phyloP scores from a whole-genome alignment of 805 yeast genomes.

The Sugiyamaella smithiae region DNA sequence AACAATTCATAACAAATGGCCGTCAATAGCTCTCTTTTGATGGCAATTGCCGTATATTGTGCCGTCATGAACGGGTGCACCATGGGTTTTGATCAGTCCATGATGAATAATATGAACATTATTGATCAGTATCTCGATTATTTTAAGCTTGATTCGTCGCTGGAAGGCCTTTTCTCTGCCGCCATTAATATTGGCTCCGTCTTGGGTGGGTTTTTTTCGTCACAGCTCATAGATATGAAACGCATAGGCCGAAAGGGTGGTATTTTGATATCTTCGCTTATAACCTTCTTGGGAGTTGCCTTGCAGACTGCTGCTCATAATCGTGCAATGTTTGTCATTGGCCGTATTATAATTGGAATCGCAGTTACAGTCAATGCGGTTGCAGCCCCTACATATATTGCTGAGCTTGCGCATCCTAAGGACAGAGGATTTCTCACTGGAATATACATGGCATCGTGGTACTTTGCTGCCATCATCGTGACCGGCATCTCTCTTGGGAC shows the following conservation, averaged over 20 bases:
- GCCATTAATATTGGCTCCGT: neutral
- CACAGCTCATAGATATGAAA: neutral
- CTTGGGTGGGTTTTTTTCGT: neutral
- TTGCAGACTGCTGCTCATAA: constrained; percentile 40
- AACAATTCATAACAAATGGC: too few relatives aligned
- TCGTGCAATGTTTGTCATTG: constrained; percentile 66
- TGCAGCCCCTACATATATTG: constrained; percentile 76
- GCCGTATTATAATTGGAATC: constrained; percentile 64
- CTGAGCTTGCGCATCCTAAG: constrained; percentile 61
- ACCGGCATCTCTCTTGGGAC: neutral
- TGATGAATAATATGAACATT: neutral
- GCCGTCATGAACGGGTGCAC: neutral
- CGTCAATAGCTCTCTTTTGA: neutral
- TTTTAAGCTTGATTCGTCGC: neutral
- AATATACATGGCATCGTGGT: neutral
- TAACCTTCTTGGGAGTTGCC: constrained; percentile 52
- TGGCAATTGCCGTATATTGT: constrained; percentile 2
- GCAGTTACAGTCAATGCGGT: constrained; percentile 74
- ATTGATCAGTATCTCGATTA: neutral
- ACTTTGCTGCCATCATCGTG: neutral
- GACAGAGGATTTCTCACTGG: neutral
- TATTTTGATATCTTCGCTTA: constrained; percentile 50
- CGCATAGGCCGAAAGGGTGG: neutral
- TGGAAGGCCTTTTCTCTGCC: neutral
- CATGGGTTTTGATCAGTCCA: neutral